Conservation (phyloP, 768 basidiomycete species). For the Lentinula boryana region DNA sequence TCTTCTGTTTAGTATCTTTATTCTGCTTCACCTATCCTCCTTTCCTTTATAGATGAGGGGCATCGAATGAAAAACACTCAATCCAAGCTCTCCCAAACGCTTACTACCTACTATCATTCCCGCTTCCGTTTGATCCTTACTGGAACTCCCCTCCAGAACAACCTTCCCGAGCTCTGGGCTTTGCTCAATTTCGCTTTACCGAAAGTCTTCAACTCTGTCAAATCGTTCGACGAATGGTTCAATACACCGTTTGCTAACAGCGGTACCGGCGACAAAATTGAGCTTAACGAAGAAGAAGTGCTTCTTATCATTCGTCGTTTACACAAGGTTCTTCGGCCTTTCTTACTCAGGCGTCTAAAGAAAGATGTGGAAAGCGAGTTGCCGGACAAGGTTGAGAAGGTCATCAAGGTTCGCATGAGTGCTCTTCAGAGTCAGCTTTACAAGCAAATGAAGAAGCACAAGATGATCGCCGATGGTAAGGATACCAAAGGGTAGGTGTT, state of each 20-base stretch:
- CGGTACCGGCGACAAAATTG: slow-evolving; percentile 97
- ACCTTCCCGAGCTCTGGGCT: slow-evolving; percentile 93
- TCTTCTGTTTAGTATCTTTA: slow-evolving; percentile 4
- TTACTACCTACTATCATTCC: slow-evolving; percentile 89
- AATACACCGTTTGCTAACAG: slow-evolving; percentile 99
- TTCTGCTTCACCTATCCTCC: background rate
- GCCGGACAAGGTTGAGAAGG: slow-evolving; percentile 97
- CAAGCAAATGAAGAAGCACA: slow-evolving; percentile 97
- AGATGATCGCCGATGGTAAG: slow-evolving; percentile 88
- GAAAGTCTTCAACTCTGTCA: slow-evolving; percentile 97
- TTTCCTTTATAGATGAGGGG: slow-evolving; percentile 69
- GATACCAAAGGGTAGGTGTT: slow-evolving; percentile 63
- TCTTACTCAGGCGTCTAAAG: slow-evolving; percentile 88
- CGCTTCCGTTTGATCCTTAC: slow-evolving; percentile 92
- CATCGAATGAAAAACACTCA: slow-evolving; percentile 98
- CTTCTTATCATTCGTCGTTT: slow-evolving; percentile 93
- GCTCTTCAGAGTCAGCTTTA: slow-evolving; percentile 88
- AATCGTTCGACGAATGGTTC: slow-evolving; percentile 99
- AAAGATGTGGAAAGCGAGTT: slow-evolving; percentile 95
- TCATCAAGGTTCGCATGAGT: slow-evolving; percentile 94
- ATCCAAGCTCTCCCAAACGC: slow-evolving; percentile 80
- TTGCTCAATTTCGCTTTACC: slow-evolving; percentile 92
- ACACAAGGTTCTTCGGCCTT: slow-evolving; percentile 93
- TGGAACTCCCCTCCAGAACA: slow-evolving; percentile 95
- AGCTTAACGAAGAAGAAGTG: slow-evolving; percentile 99